Evolutionary conservation across 495 filamentous ascomycete genomes (phyloP).

Genomic region (Pyrenula massariospora): DNA sequence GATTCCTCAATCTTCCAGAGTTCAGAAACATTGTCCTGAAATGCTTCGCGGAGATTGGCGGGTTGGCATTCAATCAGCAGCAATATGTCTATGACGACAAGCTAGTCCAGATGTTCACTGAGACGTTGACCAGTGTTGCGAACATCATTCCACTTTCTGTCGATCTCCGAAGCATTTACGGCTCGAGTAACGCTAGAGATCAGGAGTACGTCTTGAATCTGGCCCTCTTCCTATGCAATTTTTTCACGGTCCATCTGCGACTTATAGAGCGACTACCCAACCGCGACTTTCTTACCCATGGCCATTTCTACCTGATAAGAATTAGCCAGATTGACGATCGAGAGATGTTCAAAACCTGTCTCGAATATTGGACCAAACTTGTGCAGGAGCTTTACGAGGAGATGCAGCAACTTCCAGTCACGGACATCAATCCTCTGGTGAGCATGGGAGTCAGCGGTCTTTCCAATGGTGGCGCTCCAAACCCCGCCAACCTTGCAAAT

Average conservation of each 20-base stretch:
- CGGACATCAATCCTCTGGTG: conserved; percentile 79
- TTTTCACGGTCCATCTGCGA: conserved; percentile 82
- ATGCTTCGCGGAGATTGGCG: conserved; percentile 92
- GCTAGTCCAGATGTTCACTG: conserved; percentile 93
- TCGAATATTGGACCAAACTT: conserved; percentile 98
- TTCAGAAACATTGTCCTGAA: conserved; percentile 96
- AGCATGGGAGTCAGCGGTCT: conserved; percentile 61
- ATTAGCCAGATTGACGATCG: conserved; percentile 98
- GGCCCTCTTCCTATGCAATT: conserved; percentile 89
- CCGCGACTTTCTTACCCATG: conserved; percentile 84
- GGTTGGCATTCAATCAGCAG: conserved; percentile 66
- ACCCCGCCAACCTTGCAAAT: conserved; percentile 68
- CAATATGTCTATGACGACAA: conserved; percentile 80
- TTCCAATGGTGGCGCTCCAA: conserved; percentile 68
- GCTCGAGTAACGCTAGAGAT: conserved; percentile 78
- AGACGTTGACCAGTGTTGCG: conserved; percentile 77
- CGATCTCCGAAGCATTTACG: conserved; percentile 81
- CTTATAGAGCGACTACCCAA: conserved; percentile 93
- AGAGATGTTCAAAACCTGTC: conserved; percentile 98
- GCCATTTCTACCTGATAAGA: conserved; percentile 93
- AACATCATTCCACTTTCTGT: conserved; percentile 81
- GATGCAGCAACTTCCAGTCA: conserved; percentile 89
- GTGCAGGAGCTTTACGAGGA: conserved; percentile 99
- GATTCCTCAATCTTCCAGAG: conserved; percentile 83
- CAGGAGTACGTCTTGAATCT: conserved; percentile 98